Base-by-base conservation (phyloP, 805 yeast species). In the Spathaspora sp. region DNA sequence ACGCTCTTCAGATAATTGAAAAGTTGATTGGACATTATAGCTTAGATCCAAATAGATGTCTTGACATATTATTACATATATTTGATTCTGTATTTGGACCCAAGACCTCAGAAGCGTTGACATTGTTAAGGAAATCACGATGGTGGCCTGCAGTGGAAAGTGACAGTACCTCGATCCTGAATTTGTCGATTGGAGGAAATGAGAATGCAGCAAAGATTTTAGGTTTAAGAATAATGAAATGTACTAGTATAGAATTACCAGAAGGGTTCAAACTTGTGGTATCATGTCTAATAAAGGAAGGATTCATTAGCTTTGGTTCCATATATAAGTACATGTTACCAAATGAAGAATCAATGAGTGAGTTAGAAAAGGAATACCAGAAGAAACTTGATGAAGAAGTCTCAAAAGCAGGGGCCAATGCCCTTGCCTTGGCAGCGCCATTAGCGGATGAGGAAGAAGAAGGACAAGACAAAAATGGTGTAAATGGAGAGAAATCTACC, bases 391-490 rank as follows among this genome's bases (percentile, higher is more conserved):
- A 83, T 14, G 81, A 81, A 11, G 78, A 82, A 52, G 80, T 87
- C 0, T 73, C 76, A 58, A 73, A 75, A 54, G 86, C 92, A 0
- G 77, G 81, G 20, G 86, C 89, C 0, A 88, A 86, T 55, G 96
- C 96, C 0, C 69, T 92, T 47, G 94, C 97, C 0, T 64, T 91
- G 58, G 97, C 97, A 5, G 94, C 94, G 9, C 96, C 97, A 0
- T 72, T 92, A 39, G 74, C 77, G 3, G 83, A 81, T 39, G 87
- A 81, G 20, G 82, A 76, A 7, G 72, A 69, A n/a, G 68, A 60
- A n/a, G 32, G 35, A 7, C 26, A 8, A 11, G 44, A 39, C 14
- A 3, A 46, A 19, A 42, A 39, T 16, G 32, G 19, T 40, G 57
- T 18, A 49, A 55, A 19, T 38, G 55, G 5, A 56, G 55, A 28